phyloP scores from a whole-genome alignment of 805 yeast species.

The Metschnikowia reukaufii region DNA sequence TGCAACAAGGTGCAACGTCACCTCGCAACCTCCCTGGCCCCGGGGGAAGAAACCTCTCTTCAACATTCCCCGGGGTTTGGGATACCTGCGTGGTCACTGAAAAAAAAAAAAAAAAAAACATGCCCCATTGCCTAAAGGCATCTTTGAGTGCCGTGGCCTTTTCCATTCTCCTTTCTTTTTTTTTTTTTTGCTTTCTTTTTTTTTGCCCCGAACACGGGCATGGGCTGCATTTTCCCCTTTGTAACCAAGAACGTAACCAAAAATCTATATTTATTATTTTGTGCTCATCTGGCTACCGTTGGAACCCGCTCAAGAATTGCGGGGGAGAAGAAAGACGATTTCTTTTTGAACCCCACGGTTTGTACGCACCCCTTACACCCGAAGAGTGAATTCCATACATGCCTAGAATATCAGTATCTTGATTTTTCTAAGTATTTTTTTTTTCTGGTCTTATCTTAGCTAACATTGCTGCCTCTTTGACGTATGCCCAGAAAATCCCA shows the following conservation, averaged over 20 bases:
- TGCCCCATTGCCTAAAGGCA: not conserved
- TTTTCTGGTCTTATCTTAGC: not conserved
- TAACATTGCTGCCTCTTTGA: slow-evolving; percentile 4
- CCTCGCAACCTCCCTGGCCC: not conserved
- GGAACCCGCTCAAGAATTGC: not conserved
- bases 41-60: not conserved
- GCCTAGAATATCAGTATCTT: not conserved
- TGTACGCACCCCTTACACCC: not conserved
- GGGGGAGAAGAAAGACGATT: not conserved
- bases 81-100: not conserved
- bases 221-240: not conserved
- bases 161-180: not conserved
- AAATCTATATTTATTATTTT: not conserved
- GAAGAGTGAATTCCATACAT: too few relatives aligned
- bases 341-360: not conserved
- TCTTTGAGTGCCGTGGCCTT: not conserved
- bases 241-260: not conserved
- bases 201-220: not conserved
- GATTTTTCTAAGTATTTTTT: not conserved
- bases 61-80: not conserved
- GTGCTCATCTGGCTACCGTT: not conserved
- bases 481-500: slow-evolving; percentile 11
- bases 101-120: too few relatives aligned
- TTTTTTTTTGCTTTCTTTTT: not conserved
- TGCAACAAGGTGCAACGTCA: slow-evolving; percentile 1